A percentile compares a stretch with the other conserved stretches of the same genome.
phyloP scores from a whole-genome alignment of 2,329 filamentous ascomycete genomes.

The Neopestalotiopsis clavispora region DNA sequence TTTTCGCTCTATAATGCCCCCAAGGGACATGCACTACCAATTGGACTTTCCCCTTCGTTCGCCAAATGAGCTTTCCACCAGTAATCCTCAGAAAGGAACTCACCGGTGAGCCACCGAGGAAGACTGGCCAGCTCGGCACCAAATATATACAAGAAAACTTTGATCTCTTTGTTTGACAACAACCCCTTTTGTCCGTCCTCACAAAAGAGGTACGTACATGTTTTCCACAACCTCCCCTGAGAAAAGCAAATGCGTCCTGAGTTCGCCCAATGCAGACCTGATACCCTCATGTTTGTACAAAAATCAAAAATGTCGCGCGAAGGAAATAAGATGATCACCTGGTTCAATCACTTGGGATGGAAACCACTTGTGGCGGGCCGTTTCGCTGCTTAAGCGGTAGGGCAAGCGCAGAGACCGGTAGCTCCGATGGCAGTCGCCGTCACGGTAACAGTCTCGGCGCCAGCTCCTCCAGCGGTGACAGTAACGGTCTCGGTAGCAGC shows the following conservation, averaged over 20 bases:
- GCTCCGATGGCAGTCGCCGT: neutral
- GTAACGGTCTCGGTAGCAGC: slow-evolving; percentile 14
- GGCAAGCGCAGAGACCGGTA: neutral
- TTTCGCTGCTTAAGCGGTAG: neutral
- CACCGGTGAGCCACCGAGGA: slow-evolving; percentile 12
- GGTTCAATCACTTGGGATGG: neutral
- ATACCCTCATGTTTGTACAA: neutral
- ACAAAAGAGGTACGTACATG: neutral
- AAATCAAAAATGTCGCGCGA: neutral
- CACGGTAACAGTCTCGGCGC: slow-evolving; percentile 6
- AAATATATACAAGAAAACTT: slow-evolving; percentile 23
- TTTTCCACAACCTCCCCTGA: neutral
- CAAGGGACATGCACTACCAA: neutral
- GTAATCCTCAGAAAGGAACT: neutral
- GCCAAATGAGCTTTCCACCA: slow-evolving; percentile 15
- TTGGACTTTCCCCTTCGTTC: slow-evolving; percentile 9
- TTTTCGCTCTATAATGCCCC: neutral
- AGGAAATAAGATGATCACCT: neutral
- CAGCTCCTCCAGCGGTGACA: slow-evolving; percentile 15
- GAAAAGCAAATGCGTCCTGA: neutral
- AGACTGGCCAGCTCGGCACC: slow-evolving; percentile 15
- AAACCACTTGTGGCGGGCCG: neutral
- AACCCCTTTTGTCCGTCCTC: slow-evolving; percentile 5
- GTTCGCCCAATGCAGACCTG: neutral
- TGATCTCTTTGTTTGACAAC: slow-evolving; percentile 17